Evolutionary conservation across 139 green algal genomes (phyloP).

Genomic region (Volvox reticuliferus): DNA sequence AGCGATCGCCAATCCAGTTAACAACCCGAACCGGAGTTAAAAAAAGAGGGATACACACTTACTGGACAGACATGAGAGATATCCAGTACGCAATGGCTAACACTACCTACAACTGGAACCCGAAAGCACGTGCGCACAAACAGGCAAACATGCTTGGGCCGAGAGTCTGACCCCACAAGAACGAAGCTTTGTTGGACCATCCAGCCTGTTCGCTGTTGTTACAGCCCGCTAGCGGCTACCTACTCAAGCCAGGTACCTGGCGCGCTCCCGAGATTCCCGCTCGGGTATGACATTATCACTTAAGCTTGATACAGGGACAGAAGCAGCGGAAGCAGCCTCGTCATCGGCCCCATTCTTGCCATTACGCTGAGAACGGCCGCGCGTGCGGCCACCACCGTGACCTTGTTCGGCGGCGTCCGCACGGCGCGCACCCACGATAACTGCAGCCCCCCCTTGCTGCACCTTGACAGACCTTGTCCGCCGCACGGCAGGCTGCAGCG

Average conservation of each 20-base stretch:
- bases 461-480: not conserved
- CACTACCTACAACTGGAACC: too few relatives aligned
- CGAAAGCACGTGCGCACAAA: too few relatives aligned
- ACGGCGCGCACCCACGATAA: not conserved
- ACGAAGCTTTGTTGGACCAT: too few relatives aligned
- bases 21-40: too few relatives aligned
- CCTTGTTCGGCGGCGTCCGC: not conserved
- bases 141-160: too few relatives aligned
- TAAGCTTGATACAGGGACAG: not conserved
- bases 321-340: not conserved
- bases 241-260: slow-evolving; percentile 9
- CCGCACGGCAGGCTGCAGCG: not conserved
- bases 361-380: not conserved
- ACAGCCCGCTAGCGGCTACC: too few relatives aligned
- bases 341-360: not conserved
- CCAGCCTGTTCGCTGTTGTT: too few relatives aligned
- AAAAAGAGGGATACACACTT: too few relatives aligned
- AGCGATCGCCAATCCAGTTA: too few relatives aligned
- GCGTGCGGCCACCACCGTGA: not conserved
- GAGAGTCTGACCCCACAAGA: too few relatives aligned
- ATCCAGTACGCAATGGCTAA: too few relatives aligned
- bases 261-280: not conserved
- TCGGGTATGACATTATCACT: not conserved
- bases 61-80: too few relatives aligned
- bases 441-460: not conserved